These are phyloP conservation scores for Gastrolobium villosum DNA, from an alignment of 306 rosid species.

Conservation along the genomic window DNA sequence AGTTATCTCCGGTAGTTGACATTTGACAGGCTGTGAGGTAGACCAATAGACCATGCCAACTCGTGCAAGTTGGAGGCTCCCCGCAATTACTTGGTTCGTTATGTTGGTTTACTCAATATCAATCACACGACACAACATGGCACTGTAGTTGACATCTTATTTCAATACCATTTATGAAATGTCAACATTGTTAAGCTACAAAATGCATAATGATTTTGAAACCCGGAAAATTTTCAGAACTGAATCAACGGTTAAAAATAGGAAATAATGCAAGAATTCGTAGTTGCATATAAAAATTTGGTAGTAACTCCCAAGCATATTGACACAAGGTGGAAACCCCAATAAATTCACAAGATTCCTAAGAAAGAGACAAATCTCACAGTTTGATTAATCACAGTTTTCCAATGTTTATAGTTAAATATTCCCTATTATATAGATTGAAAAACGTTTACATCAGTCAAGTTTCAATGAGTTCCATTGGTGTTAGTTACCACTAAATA, in stretches of 20 bases:
- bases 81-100: conserved; percentile 43
- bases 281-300: background rate
- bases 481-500: too few species aligned
- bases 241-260: background rate
- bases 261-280: background rate
- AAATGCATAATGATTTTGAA: conserved; percentile 15
- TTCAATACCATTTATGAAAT: conserved; percentile 19
- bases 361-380: conserved; percentile 3
- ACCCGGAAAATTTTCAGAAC: conserved; percentile 10
- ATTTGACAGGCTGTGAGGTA: conserved; percentile 65
- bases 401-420: background rate
- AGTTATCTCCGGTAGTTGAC: conserved; percentile 40
- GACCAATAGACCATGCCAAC: conserved; percentile 59
- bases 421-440: background rate
- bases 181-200: conserved; percentile 24
- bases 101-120: conserved; percentile 11
- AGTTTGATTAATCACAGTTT: conserved; percentile 35
- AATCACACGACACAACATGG: conserved; percentile 37
- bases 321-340: background rate
- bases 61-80: conserved; percentile 48
- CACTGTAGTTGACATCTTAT: background rate
- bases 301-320: background rate
- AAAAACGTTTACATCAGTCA: background rate
- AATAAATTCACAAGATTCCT: conserved; percentile 26
- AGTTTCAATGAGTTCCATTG: background rate